Base-by-base conservation (phyloP, 2,329 filamentous ascomycete genomes). In the Cercospora berteroae region DNA sequence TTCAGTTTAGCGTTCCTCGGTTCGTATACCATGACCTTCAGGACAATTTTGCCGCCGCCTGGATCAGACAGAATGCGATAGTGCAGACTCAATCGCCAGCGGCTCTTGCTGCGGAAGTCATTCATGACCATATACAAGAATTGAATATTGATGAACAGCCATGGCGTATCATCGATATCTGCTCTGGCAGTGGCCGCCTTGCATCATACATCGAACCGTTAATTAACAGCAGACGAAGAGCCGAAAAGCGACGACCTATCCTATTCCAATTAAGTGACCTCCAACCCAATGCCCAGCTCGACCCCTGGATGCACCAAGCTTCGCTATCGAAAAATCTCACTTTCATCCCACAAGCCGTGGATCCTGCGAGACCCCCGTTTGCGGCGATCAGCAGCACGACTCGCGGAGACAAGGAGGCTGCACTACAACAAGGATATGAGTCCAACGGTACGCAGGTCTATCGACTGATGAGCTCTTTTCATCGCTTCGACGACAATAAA, bases 111-210 rank as follows among this genome's bases (percentile, higher is more conserved):
- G 86, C 88, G 57, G 78, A 81, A 52, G 79, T 87, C 20, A 83
- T 92, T 56, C 80, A 83, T 44, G 79, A 78, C 8, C 71, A 72
- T 20, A 68, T 79, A 4, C 60, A 73, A 27, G 33, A 66, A 23
- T 68, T 76, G 13, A 80, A 85, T 50, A 82, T 90, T 13, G 82
- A 83, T 39, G 67, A 74, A 5, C 74, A 80, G 27, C 80, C 87
- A 1, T 88, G 90, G 77, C 87, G 85, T 18, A 88, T 90, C 72
- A 84, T 93, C 69, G 91, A 94, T 80, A 91, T 93, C 78, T 92
- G 90, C 77, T 89, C 90, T 2, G 91, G 91, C 61, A 88, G 85
- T 13, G 91, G 91, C 48, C 90, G 90, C 67, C 79, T 79, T 0
- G 74, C 76, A 39, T 78, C 79, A 33, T 67, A 67, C 16, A 79